Percentiles rank a stretch among this genome's conserved stretches.
Conservation (phyloP, 805 yeast genomes). For the Ogataea saltuana region DNA sequence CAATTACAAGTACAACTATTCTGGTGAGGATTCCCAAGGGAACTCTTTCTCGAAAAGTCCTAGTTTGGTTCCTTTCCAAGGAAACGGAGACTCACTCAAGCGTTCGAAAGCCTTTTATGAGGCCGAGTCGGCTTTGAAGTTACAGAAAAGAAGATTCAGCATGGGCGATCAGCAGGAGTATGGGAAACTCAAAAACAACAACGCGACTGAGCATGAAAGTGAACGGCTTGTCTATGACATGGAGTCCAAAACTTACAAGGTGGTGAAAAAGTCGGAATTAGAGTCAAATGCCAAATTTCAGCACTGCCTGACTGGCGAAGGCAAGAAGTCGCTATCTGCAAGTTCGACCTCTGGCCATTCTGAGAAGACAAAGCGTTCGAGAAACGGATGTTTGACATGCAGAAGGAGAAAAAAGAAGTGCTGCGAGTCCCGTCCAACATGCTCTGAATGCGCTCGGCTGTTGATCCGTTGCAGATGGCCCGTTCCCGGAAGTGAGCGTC, state of each 20-base stretch:
- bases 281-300: conserved; percentile 6
- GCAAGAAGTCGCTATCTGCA: conserved; percentile 3
- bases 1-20: conserved; percentile 4
- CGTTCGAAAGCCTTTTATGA: too few relatives aligned
- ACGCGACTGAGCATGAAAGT: neutral
- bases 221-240: conserved; percentile 14
- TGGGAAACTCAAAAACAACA: neutral
- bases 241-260: conserved; percentile 15
- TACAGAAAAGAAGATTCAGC: neutral
- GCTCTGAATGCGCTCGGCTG: conserved; percentile 67
- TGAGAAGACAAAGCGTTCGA: conserved; percentile 51
- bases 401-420: conserved; percentile 77
- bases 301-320: conserved; percentile 2
- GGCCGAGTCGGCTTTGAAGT: neutral
- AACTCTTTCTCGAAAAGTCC: conserved; percentile 3
- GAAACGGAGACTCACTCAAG: neutral
- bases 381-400: conserved; percentile 79
- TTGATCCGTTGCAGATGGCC: conserved; percentile 74
- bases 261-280: conserved; percentile 2
- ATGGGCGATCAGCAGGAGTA: neutral
- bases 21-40: neutral
- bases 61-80: conserved; percentile 1
- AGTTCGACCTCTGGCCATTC: conserved; percentile 2
- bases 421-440: conserved; percentile 66
- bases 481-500: conserved; percentile 64